Evolutionary conservation across 129 eudicot genomes (phyloP).

Genomic region (Flaveria trinervia): DNA sequence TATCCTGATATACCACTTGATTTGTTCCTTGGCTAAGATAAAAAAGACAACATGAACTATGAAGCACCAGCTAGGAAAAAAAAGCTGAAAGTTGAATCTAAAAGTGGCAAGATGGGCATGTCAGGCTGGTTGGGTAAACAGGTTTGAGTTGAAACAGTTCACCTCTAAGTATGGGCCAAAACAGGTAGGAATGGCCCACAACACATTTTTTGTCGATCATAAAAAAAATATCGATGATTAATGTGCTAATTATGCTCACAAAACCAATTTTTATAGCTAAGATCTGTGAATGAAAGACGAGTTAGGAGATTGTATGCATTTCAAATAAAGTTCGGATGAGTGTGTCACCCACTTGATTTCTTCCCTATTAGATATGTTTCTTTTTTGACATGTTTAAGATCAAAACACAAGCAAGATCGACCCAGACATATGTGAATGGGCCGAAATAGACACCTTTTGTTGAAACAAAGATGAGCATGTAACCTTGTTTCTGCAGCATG

Average conservation of each 20-base stretch:
- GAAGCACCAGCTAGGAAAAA: constrained; percentile 7
- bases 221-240: neutral
- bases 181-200: neutral
- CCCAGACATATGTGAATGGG: neutral
- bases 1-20: neutral
- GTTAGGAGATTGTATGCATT: neutral
- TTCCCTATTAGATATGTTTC: neutral
- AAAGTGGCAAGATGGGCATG: neutral
- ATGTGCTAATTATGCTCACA: neutral
- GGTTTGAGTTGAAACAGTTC: neutral
- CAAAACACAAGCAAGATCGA: neutral
- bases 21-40: neutral
- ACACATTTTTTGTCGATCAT: constrained; percentile 1
- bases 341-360: neutral
- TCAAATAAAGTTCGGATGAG: neutral
- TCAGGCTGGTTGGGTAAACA: neutral
- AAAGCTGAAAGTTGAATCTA: neutral
- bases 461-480: neutral
- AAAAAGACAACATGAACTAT: neutral
- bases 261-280: neutral
- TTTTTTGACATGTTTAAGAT: neutral
- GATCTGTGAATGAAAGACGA: neutral
- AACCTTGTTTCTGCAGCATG: constrained; percentile 81
- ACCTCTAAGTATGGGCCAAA: neutral
- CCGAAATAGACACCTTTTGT: neutral